These are phyloP conservation scores for sorghum (Sorghum bicolor) DNA, from an alignment of 176 grass and related monocot species.

Conservation along the genomic window DNA sequence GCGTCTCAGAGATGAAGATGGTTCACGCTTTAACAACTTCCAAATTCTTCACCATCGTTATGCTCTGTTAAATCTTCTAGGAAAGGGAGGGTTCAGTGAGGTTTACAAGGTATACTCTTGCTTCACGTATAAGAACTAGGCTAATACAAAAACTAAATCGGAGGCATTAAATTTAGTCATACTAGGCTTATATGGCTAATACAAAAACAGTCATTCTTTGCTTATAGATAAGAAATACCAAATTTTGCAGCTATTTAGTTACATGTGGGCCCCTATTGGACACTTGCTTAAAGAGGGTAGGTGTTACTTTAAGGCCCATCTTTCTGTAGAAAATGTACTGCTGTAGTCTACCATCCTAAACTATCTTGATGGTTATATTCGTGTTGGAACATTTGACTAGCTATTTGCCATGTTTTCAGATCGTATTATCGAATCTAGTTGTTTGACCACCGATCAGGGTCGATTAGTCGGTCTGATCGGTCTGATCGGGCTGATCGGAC, in stretches of 20 bases:
- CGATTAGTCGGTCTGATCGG: too few relatives aligned
- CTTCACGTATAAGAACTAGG: slow-evolving; percentile 24
- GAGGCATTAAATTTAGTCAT: not conserved
- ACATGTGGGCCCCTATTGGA: slow-evolving; percentile 13
- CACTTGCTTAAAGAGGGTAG: not conserved
- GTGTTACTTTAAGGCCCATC: not conserved
- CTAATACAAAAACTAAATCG: slow-evolving; percentile 3
- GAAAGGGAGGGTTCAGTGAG: slow-evolving; percentile 99
- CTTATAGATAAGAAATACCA: not conserved
- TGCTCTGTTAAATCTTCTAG: slow-evolving; percentile 99
- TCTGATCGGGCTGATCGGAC: too few relatives aligned
- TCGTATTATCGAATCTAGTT: too few relatives aligned
- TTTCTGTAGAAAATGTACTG: slow-evolving; percentile 14
- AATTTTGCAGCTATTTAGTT: slow-evolving; percentile 5
- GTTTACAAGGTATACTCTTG: slow-evolving; percentile 91
- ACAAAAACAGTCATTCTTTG: slow-evolving; percentile 14
- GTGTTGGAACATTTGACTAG: not conserved
- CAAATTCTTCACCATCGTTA: slow-evolving; percentile 99
- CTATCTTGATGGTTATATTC: slow-evolving; percentile 13
- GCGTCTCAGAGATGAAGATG: slow-evolving; percentile 96
- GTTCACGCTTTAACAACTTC: slow-evolving; percentile 98
- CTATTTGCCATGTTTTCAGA: too few relatives aligned
- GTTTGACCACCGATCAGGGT: too few relatives aligned
- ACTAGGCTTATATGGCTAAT: slow-evolving; percentile 12
- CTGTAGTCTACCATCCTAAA: not conserved